Base-by-base conservation (phyloP, 352 stramenopile species). In the Globisporangium paroecandrum region DNA sequence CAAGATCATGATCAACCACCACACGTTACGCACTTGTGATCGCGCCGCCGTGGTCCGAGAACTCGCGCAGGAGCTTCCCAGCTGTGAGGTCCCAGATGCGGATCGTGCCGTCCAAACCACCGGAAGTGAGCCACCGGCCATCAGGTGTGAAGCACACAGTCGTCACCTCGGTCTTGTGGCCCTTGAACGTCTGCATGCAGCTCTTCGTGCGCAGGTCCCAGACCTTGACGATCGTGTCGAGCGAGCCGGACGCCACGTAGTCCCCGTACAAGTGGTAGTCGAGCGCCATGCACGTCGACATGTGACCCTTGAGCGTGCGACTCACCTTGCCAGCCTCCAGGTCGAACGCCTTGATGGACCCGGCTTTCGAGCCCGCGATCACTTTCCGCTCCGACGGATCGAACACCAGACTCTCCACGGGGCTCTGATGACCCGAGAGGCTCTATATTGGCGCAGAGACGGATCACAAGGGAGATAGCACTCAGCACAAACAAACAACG, bases 111-210 rank as follows among this genome's bases (percentile, higher is more conserved):
- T 93, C 83, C 13, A 81, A 74, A 0, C 80, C 77, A 8, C 88
- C 86, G 3, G 86, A 95, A 22, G 88, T 94, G 49, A 95, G 79
- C 88, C 88, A 94, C 0, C 88, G 83, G 20, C 86, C 86, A 61
- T 95, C 88, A 0, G 86, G 88, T 6, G 86, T 94, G 62, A 95
- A 94, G 62, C 74, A 85, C 15, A 93, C 85, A 1, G 76, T 85
- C 36, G 86, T 95, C 56, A 94, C 77, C 53, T 95, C 83, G 6
- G 72, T 89, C 25, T 75, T 72, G 72, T 95, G 88, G 7, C 86
- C 88, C 32, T 94, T 93, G 68, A 94, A 95, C 12, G 82, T 91
- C 67, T 94, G 88, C 78, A 95, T 93, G 69, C 86, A 94, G 69
- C 82, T 90, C 71, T 93, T 94, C 12, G 82, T 93, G 25, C 84